Evolutionary conservation across 768 basidiomycete species (phyloP), one percentile per base, ranked within the genome.

Genomic region (Russula emetica): DNA sequence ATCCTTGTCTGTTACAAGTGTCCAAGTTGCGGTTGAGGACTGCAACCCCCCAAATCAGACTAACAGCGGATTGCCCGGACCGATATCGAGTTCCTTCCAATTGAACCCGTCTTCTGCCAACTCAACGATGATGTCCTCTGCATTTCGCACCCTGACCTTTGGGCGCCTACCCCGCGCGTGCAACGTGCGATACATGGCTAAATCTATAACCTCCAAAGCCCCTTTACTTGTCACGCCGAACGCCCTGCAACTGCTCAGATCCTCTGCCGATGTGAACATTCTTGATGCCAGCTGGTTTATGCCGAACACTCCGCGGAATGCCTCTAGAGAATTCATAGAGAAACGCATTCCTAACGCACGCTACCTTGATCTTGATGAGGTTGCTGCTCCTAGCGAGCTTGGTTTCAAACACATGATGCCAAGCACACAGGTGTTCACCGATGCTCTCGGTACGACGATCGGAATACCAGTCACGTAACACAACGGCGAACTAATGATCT

Each of bases 391-490:
- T 10, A 87, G 92, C 72, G 82, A 86, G 58, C 80, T 95, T 5
- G 90, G 89, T 14, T 78, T 98, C 26, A 89, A 89, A 71, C 96
- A 98, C 76, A 98, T 98, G 94, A 86, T 98, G 82, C 97, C 97
- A 20, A 75, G 79, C 38, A 78, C 76, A 40, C 78, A 82, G 50
- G 76, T 78, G 42, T 98, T 98, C 74, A 86, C 87, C 28, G 78
- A 82, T 61, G 87, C 90, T 10, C 93, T 90, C 71, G 85, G 93
- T 95, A 77, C 66, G 88, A 75, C 24, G 34, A 61, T 56, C 51
- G 34, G 58, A 50, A 45, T 56, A 60, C 22, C 13, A 26, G 63
- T 59, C 20, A 5, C 16, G 6, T 64, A 62, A 36, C 26, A 13
- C 40, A 32, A 44, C 32, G 16, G 24, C 20, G 11, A 30, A 16